Evolutionary conservation across 1,284 basidiomycete species (phyloP), one percentile per base, ranked within the genome.

Genomic region (Paramarasmius palmivorus): DNA sequence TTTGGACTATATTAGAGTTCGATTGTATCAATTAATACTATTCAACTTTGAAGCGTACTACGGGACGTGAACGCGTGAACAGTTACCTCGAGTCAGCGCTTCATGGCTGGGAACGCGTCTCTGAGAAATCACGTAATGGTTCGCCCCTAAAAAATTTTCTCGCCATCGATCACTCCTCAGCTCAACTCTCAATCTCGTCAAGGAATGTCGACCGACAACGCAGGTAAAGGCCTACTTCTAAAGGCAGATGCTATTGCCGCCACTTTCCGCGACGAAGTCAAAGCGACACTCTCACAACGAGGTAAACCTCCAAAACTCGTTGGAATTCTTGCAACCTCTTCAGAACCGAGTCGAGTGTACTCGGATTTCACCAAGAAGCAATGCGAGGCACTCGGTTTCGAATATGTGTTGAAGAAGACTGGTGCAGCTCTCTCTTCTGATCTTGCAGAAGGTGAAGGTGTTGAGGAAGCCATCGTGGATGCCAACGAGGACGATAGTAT

Each of bases 351-450:
- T 65, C 86, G 84, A 64, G 88, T 83, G 59, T 99, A 99, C 66
- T 92, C 96, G 15, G 90, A 95, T 61, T 98, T 97, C 71, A 98
- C 96, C 39, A 82, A 82, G 69, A 94, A 89, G 65, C 93, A 95
- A 57, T 98, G 95, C 70, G 84, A 92, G 53, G 87, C 86, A 39
- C 81, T 98, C 36, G 95, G 94, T 0, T 87, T 98, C 57, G 84
- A 90, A 51, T 98, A 95, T 69, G 86, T 93, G 53, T 75, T 95
- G 55, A 84, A 83, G 60, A 78, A 74, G 54, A 86, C 87, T 14
- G 93, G 88, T 0, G 79, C 83, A 2, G 87, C 94, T 62, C 60
- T 76, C 65, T 69, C 79, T 63, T 51, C 73, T 68, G 66, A 82
- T 66, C 55, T 83, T 68, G 67, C 80, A 61, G 67, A 78, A 57